Evolutionary conservation across 768 basidiomycete species (phyloP).

Genomic region (Amanita pseudoporphyria): DNA sequence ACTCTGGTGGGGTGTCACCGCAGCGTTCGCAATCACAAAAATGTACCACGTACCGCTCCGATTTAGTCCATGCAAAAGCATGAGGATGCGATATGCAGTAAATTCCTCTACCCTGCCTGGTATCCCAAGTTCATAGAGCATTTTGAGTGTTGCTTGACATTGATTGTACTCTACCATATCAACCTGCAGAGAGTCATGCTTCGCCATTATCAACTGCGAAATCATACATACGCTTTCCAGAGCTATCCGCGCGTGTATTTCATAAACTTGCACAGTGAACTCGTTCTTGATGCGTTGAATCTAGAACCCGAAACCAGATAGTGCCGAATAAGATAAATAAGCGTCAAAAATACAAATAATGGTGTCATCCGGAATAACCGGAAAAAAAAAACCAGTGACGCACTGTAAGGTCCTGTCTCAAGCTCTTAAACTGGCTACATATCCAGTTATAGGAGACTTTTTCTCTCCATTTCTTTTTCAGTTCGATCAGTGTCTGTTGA

Average conservation of each 20-base stretch:
- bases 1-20: slow-evolving; percentile 41
- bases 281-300: slow-evolving; percentile 99
- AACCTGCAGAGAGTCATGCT: slow-evolving; percentile 36
- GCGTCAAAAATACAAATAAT: slow-evolving; percentile 2
- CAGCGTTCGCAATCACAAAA: not conserved
- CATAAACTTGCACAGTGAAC: slow-evolving; percentile 95
- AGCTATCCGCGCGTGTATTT: slow-evolving; percentile 97
- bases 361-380: not conserved
- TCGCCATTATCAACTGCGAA: slow-evolving; percentile 17
- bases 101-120: slow-evolving; percentile 93
- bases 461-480: slow-evolving; percentile 84
- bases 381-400: slow-evolving; percentile 22
- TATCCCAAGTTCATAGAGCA: slow-evolving; percentile 89
- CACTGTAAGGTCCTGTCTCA: slow-evolving; percentile 96
- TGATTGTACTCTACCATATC: slow-evolving; percentile 99
- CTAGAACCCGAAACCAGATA: slow-evolving; percentile 28
- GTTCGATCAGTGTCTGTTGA: slow-evolving; percentile 72
- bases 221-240: slow-evolving; percentile 61
- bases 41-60: slow-evolving; percentile 65
- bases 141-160: slow-evolving; percentile 85
- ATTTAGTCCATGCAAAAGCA: slow-evolving; percentile 91
- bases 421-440: slow-evolving; percentile 95
- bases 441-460: slow-evolving; percentile 79
- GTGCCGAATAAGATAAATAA: slow-evolving; percentile 5
- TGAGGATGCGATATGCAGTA: slow-evolving; percentile 93